phyloP scores from a whole-genome alignment of 1,284 basidiomycete species.

The Taiwanofungus camphoratus region DNA sequence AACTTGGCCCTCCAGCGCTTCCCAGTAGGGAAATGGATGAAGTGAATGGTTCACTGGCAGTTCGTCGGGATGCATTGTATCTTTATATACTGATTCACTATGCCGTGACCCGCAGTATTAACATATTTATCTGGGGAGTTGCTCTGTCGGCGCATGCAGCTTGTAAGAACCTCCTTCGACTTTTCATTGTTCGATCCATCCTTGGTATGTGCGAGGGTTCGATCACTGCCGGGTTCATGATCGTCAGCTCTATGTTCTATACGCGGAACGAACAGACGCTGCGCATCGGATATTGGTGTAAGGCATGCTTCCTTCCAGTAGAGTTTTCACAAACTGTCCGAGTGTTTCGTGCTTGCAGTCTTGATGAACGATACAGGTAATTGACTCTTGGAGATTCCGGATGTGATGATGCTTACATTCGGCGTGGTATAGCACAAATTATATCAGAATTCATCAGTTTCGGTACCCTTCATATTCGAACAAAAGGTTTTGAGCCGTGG shows the following conservation, averaged over 20 bases:
- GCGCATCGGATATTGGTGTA: conserved; percentile 76
- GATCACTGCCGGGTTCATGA: conserved; percentile 74
- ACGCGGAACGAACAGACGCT: conserved; percentile 68
- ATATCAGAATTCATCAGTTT: conserved; percentile 69
- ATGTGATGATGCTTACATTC: neutral
- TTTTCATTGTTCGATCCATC: conserved; percentile 61
- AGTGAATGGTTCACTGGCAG: conserved; percentile 36
- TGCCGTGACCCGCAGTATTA: conserved; percentile 36
- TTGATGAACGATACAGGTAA: conserved; percentile 1
- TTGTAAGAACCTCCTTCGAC: conserved; percentile 63
- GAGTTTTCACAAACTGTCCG: neutral
- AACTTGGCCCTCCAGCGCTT: conserved; percentile 72
- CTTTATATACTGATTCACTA: neutral
- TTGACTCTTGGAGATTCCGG: neutral
- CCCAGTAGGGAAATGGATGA: conserved; percentile 80
- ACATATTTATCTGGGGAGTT: conserved; percentile 66
- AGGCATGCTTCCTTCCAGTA: conserved; percentile 23
- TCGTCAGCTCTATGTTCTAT: conserved; percentile 77
- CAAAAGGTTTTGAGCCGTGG: conserved; percentile 53
- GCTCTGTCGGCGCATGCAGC: conserved; percentile 63
- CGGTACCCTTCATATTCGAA: conserved; percentile 57
- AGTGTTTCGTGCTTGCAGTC: neutral
- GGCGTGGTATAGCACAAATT: conserved; percentile 35
- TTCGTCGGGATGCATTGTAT: too few species aligned
- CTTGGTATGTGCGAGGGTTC: conserved; percentile 76